Evolutionary conservation across 2,329 filamentous ascomycete species (phyloP).

Genomic region (Alternaria brassicicola): DNA sequence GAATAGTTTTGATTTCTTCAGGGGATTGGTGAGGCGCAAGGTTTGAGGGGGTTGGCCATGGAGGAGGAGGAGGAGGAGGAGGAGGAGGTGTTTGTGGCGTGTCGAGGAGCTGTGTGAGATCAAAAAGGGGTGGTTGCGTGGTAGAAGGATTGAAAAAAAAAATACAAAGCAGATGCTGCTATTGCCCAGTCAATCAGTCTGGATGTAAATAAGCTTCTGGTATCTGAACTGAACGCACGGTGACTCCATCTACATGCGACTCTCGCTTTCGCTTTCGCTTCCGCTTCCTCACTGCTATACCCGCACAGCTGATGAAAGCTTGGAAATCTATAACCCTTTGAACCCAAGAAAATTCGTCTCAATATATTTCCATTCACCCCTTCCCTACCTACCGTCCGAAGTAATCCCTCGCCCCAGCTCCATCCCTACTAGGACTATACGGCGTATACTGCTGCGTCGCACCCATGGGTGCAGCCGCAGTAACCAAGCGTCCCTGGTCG

Average conservation of each 20-base stretch:
- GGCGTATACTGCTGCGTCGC: slow-evolving; percentile 27
- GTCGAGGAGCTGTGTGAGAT: too few species aligned
- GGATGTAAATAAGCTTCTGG: too few species aligned
- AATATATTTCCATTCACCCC: background rate
- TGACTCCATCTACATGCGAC: too few species aligned
- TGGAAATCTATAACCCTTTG: background rate
- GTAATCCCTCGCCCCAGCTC: slow-evolving; percentile 27
- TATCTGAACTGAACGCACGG: too few species aligned
- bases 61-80: too few species aligned
- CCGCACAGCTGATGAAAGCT: background rate
- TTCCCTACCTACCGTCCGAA: slow-evolving; percentile 18
- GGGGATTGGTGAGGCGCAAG: slow-evolving; percentile 82
- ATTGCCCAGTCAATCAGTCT: too few species aligned
- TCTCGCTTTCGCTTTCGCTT: too few species aligned
- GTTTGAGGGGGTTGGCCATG: slow-evolving; percentile 49
- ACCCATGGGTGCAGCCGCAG: slow-evolving; percentile 46
- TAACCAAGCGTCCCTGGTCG: slow-evolving; percentile 36
- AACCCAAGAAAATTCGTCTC: background rate
- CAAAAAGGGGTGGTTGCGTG: too few species aligned
- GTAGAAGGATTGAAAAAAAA: too few species aligned
- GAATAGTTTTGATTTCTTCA: slow-evolving; percentile 98
- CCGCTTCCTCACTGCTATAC: too few species aligned
- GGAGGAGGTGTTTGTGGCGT: too few species aligned
- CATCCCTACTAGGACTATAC: slow-evolving; percentile 35
- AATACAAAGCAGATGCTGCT: too few species aligned